phyloP scores from a whole-genome alignment of 805 yeast genomes.

The Candida coleopterorum region DNA sequence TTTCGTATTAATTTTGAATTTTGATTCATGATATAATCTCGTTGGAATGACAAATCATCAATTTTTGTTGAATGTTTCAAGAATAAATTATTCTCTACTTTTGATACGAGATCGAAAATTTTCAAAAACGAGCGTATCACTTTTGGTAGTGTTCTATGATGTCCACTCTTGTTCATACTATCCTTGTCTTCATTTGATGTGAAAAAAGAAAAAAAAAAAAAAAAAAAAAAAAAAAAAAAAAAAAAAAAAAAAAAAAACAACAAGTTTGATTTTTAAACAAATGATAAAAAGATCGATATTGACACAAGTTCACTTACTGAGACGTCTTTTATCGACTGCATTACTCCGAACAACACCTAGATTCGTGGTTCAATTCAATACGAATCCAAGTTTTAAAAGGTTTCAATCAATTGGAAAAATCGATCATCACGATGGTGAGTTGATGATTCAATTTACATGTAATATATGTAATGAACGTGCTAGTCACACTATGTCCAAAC shows the following conservation, averaged over 20 bases:
- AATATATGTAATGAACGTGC: conserved; percentile 81
- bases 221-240: too few relatives aligned
- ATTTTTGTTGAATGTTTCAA: neutral
- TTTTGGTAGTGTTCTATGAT: neutral
- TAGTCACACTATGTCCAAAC: conserved; percentile 86
- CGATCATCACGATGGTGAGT: conserved; percentile 24
- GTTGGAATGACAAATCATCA: neutral
- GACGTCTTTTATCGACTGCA: neutral
- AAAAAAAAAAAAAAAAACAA: too few relatives aligned
- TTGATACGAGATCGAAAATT: neutral
- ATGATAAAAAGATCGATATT: too few relatives aligned
- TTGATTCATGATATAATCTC: neutral
- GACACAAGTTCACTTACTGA: too few relatives aligned
- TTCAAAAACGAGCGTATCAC: neutral
- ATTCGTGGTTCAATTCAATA: neutral
- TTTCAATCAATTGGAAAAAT: neutral
- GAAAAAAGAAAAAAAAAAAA: too few relatives aligned
- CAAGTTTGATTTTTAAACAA: too few relatives aligned
- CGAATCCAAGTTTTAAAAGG: neutral
- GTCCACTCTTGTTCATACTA: neutral
- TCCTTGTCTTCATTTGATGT: too few relatives aligned
- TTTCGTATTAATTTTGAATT: neutral
- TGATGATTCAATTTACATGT: conserved; percentile 90
- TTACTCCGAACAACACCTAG: neutral
- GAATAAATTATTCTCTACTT: neutral